Percentiles rank a stretch among this genome's conserved stretches.
phyloP scores from a whole-genome alignment of 371 early-diverging fungal genomes.

The Mucor lusitanicus region DNA sequence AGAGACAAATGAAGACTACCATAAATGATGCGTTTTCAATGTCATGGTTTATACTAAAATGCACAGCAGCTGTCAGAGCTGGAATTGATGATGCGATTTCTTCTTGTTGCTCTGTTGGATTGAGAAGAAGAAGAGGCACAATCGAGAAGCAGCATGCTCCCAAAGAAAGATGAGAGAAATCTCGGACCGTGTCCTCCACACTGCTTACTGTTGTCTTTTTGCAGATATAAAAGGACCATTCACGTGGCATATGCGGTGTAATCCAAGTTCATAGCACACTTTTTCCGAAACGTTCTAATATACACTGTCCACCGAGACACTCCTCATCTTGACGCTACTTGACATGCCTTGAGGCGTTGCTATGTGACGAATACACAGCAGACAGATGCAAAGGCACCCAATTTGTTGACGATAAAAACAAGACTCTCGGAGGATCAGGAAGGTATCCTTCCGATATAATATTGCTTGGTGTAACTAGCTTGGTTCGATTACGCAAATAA shows the following conservation, averaged over 20 bases:
- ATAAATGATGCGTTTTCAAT: background rate
- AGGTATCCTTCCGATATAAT: background rate
- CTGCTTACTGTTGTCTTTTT: background rate
- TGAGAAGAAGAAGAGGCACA: background rate
- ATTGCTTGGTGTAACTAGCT: constrained; percentile 7
- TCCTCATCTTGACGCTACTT: background rate
- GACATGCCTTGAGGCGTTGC: background rate
- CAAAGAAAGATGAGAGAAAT: background rate
- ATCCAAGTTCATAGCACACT: background rate
- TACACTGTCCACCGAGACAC: background rate
- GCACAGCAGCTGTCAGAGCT: background rate
- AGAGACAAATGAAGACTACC: background rate
- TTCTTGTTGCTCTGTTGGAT: background rate
- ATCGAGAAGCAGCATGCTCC: background rate
- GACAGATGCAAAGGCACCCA: background rate
- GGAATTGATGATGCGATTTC: background rate
- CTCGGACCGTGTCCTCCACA: background rate
- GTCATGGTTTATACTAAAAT: background rate
- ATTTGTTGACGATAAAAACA: background rate
- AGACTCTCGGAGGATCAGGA: constrained; percentile 14
- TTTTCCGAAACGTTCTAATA: background rate
- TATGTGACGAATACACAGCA: background rate
- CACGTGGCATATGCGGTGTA: background rate
- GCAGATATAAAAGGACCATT: background rate
- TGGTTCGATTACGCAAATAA: background rate